These are phyloP conservation scores for Puccinia polysora DNA, from an alignment of 1,284 basidiomycete species.

Conservation along the genomic window DNA sequence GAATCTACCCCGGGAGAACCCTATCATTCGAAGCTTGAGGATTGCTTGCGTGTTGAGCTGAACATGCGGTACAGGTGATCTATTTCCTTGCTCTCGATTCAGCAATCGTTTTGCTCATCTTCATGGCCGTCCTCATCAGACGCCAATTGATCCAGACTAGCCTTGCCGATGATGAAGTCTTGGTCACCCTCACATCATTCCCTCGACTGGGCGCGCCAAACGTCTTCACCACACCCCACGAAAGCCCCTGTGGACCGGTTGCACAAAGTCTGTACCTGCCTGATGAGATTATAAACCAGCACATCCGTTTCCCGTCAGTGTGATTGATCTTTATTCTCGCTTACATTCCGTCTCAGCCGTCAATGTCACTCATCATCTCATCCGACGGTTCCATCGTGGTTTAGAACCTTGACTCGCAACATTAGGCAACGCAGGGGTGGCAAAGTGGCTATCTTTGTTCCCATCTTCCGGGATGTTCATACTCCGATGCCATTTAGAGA, in stretches of 20 bases:
- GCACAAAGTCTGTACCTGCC: constrained; percentile 91
- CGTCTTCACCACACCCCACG: constrained; percentile 83
- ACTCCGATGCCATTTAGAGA: constrained; percentile 87
- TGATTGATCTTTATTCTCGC: constrained; percentile 54
- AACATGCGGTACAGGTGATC: constrained; percentile 84
- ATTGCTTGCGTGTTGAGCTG: constrained; percentile 80
- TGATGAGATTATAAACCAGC: constrained; percentile 92
- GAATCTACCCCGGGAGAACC: constrained; percentile 95
- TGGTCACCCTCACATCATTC: constrained; percentile 91
- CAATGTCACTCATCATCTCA: constrained; percentile 16
- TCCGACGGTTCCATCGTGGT: constrained; percentile 11
- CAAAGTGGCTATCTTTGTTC: constrained; percentile 93
- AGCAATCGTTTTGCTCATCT: constrained; percentile 41
- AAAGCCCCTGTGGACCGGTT: constrained; percentile 68
- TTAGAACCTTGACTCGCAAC: constrained; percentile 88
- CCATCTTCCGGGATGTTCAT: constrained; percentile 79
- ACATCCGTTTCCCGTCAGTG: constrained; percentile 86
- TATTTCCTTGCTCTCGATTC: constrained; percentile 30
- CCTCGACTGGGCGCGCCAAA: constrained; percentile 83
- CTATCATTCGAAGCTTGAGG: constrained; percentile 77
- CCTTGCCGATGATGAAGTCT: constrained; percentile 78
- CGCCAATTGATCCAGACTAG: constrained; percentile 78
- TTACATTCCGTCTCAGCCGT: constrained; percentile 30
- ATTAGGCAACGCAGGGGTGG: constrained; percentile 83
- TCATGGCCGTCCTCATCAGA: constrained; percentile 55